Conservation (phyloP, 1,284 basidiomycete species). For the Laetiporus sulphureus region DNA sequence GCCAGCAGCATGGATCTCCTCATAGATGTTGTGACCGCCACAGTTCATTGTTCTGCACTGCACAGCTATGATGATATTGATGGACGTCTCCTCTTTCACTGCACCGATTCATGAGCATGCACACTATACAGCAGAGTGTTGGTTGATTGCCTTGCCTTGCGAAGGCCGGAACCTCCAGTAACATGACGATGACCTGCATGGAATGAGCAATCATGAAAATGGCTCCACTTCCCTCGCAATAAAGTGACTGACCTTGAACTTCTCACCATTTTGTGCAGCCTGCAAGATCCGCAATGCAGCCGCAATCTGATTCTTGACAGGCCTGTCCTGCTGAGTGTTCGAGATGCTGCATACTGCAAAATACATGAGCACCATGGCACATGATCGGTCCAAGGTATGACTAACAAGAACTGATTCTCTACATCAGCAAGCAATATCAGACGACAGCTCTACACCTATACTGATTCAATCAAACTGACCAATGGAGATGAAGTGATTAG, state of each 20-base stretch:
- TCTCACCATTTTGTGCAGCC: slow-evolving; percentile 64
- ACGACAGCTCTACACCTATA: neutral
- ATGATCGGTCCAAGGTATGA: slow-evolving; percentile 12
- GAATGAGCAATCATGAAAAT: neutral
- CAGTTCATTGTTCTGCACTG: slow-evolving; percentile 85
- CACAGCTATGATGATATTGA: slow-evolving; percentile 80
- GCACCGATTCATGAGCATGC: no score
- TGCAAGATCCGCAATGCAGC: slow-evolving; percentile 78
- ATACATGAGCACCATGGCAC: neutral
- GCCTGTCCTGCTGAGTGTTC: slow-evolving; percentile 54
- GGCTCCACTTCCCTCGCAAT: no score
- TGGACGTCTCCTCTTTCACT: slow-evolving; percentile 59
- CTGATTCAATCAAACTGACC: slow-evolving; percentile 35
- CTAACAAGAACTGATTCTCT: slow-evolving; percentile 95
- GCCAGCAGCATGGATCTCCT: slow-evolving; percentile 72
- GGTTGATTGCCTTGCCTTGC: slow-evolving; percentile 45
- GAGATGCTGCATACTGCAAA: slow-evolving; percentile 60
- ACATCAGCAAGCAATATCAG: slow-evolving; percentile 2
- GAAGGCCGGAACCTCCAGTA: slow-evolving; percentile 81
- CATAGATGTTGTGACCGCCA: slow-evolving; percentile 82
- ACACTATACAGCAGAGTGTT: no score
- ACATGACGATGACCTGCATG: slow-evolving; percentile 66
- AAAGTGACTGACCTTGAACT: slow-evolving; percentile 68
- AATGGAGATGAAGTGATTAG: slow-evolving; percentile 87
- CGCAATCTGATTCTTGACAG: slow-evolving; percentile 79